Evolutionary conservation across 352 stramenopile genomes (phyloP).

Genomic region (Pythium biforme): DNA sequence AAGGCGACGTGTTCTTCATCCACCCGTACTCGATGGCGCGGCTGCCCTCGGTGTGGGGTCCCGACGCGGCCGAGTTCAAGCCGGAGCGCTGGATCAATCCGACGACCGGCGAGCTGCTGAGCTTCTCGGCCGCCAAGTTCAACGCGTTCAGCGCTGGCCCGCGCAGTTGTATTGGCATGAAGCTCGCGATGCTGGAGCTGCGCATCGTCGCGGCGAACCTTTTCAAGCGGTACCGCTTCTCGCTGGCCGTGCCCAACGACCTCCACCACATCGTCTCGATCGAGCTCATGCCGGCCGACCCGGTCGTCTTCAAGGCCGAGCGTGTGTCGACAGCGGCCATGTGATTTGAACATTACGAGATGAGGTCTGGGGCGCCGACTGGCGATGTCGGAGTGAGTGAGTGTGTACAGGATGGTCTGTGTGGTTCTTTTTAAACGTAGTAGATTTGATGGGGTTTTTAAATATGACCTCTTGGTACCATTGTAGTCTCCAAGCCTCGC

Average conservation of each 20-base stretch:
- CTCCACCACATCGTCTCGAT: conserved; percentile 12
- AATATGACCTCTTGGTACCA: too few relatives aligned
- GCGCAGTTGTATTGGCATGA: conserved; percentile 46
- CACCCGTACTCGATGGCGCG: conserved; percentile 33
- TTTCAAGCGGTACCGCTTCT: conserved; percentile 13
- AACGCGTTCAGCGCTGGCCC: conserved; percentile 38
- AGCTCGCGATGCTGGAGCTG: conserved; percentile 48
- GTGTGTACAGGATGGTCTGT: too few relatives aligned
- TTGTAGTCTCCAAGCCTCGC: too few relatives aligned
- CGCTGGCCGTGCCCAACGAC: conserved; percentile 11
- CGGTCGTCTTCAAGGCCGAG: neutral
- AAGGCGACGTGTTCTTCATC: neutral
- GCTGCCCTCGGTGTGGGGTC: conserved; percentile 19
- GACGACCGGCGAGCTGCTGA: neutral
- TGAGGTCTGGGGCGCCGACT: too few relatives aligned
- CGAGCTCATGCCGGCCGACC: conserved; percentile 7
- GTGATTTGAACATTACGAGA: neutral
- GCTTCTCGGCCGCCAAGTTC: conserved; percentile 25
- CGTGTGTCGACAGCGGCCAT: neutral
- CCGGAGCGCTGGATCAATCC: conserved; percentile 68
- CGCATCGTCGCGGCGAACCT: conserved; percentile 20
- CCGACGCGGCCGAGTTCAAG: conserved; percentile 43
- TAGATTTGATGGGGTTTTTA: too few relatives aligned
- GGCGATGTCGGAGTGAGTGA: too few relatives aligned
- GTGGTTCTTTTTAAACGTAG: too few relatives aligned